phyloP scores from a whole-genome alignment of 2,329 filamentous ascomycete species.

The Calonectria montana region DNA sequence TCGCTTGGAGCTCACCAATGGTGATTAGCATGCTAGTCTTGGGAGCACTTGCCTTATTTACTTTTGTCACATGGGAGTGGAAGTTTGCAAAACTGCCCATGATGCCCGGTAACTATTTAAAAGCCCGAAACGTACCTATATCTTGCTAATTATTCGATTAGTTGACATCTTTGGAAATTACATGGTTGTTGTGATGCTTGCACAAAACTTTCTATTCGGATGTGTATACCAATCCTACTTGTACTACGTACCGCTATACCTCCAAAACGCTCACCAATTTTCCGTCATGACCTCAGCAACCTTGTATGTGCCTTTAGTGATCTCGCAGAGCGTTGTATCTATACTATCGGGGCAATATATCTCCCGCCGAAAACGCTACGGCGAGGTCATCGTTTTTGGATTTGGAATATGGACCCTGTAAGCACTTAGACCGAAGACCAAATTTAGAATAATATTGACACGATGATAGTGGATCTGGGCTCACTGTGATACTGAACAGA shows the following conservation, averaged over 20 bases:
- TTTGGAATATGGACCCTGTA: conserved; percentile 51
- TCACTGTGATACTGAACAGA: conserved; percentile 62
- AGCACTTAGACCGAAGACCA: conserved; percentile 18
- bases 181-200: conserved; percentile 64
- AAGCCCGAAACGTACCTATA: background rate
- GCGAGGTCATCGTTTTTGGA: conserved; percentile 64
- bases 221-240: conserved; percentile 68
- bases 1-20: conserved; percentile 72
- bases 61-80: conserved; percentile 79
- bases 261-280: conserved; percentile 63
- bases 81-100: conserved; percentile 78
- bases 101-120: conserved; percentile 63
- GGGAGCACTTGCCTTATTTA: conserved; percentile 66
- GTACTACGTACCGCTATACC: conserved; percentile 72
- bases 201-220: conserved; percentile 70
- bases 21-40: conserved; percentile 80
- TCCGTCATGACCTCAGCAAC: conserved; percentile 59
- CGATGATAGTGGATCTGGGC: conserved; percentile 57
- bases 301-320: conserved; percentile 62
- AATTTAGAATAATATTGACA: background rate
- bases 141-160: conserved; percentile 20
- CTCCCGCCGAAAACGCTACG: conserved; percentile 66
- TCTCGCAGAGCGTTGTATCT: conserved; percentile 58
- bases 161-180: conserved; percentile 65
- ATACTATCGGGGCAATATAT: conserved; percentile 68